phyloP scores from a whole-genome alignment of 2,329 filamentous ascomycete species.

The Fusarium sterilihyphosum region DNA sequence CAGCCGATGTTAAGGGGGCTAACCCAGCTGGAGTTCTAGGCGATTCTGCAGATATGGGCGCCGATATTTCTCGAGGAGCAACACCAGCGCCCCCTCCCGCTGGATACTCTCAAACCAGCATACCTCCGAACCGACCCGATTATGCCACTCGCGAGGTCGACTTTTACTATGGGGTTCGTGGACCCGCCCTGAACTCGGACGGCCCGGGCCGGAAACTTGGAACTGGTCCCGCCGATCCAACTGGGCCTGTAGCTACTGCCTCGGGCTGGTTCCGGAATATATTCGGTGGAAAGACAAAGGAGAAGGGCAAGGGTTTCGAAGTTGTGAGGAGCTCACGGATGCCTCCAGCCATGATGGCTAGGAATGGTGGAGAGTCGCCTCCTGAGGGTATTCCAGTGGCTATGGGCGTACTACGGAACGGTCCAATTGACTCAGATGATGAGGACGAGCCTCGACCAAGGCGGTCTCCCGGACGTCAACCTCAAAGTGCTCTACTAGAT shows the following conservation, averaged over 20 bases:
- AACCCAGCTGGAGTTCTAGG: slow-evolving; percentile 49
- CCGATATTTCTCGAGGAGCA: slow-evolving; percentile 54
- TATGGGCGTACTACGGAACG: slow-evolving; percentile 67
- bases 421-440: slow-evolving; percentile 73
- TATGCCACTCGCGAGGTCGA: slow-evolving; percentile 96
- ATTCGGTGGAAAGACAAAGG: slow-evolving; percentile 86
- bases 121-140: slow-evolving; percentile 74
- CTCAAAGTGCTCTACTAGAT: slow-evolving; percentile 53
- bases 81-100: slow-evolving; percentile 53
- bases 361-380: slow-evolving; percentile 71
- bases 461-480: slow-evolving; percentile 41
- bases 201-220: slow-evolving; percentile 85
- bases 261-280: slow-evolving; percentile 87
- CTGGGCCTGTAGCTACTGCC: slow-evolving; percentile 87
- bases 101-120: slow-evolving; percentile 46
- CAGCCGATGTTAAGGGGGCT: slow-evolving; percentile 49
- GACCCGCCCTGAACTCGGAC: slow-evolving; percentile 85
- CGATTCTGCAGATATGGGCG: slow-evolving; percentile 55
- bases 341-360: slow-evolving; percentile 75
- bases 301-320: slow-evolving; percentile 96
- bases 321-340: slow-evolving; percentile 91
- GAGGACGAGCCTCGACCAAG: slow-evolving; percentile 52
- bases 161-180: slow-evolving; percentile 94
- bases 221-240: slow-evolving; percentile 94
- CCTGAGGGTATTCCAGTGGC: slow-evolving; percentile 73